These are phyloP conservation scores for Colletotrichum sp. DNA, from an alignment of 2,329 filamentous ascomycete genomes.

Conservation along the genomic window DNA sequence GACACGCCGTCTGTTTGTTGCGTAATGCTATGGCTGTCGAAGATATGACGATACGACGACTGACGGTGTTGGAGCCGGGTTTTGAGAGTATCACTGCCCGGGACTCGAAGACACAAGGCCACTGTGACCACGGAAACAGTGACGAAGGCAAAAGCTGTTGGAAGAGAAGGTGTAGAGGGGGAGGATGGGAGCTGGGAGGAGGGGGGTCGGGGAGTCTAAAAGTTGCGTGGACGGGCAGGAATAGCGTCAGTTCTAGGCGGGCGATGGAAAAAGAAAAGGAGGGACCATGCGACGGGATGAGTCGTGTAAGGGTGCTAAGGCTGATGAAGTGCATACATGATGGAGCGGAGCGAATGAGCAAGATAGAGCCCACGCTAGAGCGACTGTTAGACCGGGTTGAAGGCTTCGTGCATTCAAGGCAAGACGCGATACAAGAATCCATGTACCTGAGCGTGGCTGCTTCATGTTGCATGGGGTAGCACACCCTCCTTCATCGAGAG, in stretches of 20 bases:
- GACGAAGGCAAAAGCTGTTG: not conserved
- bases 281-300: conserved; percentile 15
- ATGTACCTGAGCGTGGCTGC: conserved; percentile 13
- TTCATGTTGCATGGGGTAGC: not conserved
- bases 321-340: conserved; percentile 10
- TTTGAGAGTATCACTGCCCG: not conserved
- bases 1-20: not conserved
- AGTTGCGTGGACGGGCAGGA: not conserved
- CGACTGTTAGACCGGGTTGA: conserved; percentile 5
- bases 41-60: not conserved
- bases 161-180: not conserved
- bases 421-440: not conserved
- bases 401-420: conserved; percentile 4
- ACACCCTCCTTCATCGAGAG: not conserved
- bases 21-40: not conserved
- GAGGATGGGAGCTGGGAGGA: not conserved
- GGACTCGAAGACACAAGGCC: not conserved
- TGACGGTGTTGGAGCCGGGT: fast-evolving
- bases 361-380: conserved; percentile 5
- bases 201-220: conserved; percentile 13
- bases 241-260: not conserved
- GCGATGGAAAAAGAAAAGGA: conserved; percentile 13
- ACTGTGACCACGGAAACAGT: not conserved
- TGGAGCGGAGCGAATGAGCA: not conserved
- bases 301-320: conserved; percentile 15